Conservation (phyloP, 306 rosid genomes). For the Corylus avellana region DNA sequence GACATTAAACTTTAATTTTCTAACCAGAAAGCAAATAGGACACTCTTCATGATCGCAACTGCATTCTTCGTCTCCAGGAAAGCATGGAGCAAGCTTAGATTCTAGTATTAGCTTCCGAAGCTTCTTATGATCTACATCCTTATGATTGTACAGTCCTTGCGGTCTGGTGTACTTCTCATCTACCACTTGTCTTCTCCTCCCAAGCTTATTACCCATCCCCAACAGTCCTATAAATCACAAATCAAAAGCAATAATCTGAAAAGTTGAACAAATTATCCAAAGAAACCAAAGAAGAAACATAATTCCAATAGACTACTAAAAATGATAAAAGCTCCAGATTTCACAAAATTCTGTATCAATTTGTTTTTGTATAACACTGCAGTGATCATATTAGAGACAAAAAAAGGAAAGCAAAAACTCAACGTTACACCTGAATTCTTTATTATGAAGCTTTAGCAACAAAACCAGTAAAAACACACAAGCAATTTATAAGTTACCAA, state of each 20-base stretch:
- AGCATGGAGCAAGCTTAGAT: constrained; percentile 96
- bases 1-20: constrained; percentile 5
- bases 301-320: not conserved
- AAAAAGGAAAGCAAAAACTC: not conserved
- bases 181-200: constrained; percentile 87
- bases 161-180: constrained; percentile 95
- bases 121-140: constrained; percentile 98
- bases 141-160: constrained; percentile 93
- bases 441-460: constrained; percentile 37
- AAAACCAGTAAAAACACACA: constrained; percentile 22
- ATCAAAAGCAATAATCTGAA: not conserved
- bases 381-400: not conserved
- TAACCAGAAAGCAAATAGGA: constrained; percentile 97
- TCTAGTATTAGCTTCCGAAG: constrained; percentile 93
- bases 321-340: not conserved
- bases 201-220: constrained; percentile 95
- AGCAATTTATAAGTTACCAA: constrained; percentile 28
- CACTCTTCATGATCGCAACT: constrained; percentile 81
- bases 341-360: not conserved
- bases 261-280: not conserved
- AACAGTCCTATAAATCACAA: not conserved
- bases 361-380: not conserved
- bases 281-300: not conserved
- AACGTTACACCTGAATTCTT: constrained; percentile 15
- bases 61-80: constrained; percentile 87